Conservation (phyloP, 208 protist genomes). For the Wallacemonas collosoma region DNA sequence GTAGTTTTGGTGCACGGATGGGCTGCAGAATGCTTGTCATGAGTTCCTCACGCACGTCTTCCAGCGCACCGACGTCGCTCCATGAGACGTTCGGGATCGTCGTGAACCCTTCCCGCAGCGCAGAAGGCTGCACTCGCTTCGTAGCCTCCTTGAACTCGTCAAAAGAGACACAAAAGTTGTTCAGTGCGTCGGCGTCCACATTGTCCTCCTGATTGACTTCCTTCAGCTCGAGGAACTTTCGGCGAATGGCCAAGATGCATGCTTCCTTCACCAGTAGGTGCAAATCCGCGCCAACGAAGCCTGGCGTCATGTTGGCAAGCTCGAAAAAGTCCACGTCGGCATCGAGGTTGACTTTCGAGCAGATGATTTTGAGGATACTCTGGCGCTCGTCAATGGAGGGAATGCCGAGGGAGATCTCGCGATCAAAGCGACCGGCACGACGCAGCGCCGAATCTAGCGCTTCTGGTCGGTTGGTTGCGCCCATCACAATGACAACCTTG, state of each 20-base stretch:
- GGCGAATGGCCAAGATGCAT: constrained; percentile 87
- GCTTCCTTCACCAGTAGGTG: constrained; percentile 95
- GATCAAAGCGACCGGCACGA: constrained; percentile 97
- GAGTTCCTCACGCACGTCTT: constrained; percentile 94
- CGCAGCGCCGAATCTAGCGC: constrained; percentile 96
- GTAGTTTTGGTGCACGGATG: constrained; percentile 91
- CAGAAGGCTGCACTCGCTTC: constrained; percentile 96
- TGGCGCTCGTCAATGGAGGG: constrained; percentile 93
- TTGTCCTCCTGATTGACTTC: constrained; percentile 12
- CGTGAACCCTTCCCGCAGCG: constrained; percentile 96
- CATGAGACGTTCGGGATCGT: constrained; percentile 98
- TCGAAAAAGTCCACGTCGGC: constrained; percentile 94
- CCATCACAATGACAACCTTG: constrained; percentile 95
- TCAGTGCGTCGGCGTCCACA: constrained; percentile 42
- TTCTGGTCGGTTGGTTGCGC: constrained; percentile 96
- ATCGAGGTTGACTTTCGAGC: constrained; percentile 75
- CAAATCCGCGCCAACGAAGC: constrained; percentile 98
- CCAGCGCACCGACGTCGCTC: constrained; percentile 97
- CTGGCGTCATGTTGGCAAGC: constrained; percentile 95
- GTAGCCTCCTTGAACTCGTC: constrained; percentile 90
- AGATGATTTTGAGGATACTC: constrained; percentile 90
- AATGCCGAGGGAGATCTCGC: constrained; percentile 97
- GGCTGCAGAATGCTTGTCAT: constrained; percentile 91
- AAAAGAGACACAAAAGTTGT: constrained; percentile 74
- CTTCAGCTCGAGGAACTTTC: constrained; percentile 75